Evolutionary conservation across 495 filamentous ascomycete species (phyloP), one percentile per base, ranked within the genome.

Genomic region (Penicillium herquei): DNA sequence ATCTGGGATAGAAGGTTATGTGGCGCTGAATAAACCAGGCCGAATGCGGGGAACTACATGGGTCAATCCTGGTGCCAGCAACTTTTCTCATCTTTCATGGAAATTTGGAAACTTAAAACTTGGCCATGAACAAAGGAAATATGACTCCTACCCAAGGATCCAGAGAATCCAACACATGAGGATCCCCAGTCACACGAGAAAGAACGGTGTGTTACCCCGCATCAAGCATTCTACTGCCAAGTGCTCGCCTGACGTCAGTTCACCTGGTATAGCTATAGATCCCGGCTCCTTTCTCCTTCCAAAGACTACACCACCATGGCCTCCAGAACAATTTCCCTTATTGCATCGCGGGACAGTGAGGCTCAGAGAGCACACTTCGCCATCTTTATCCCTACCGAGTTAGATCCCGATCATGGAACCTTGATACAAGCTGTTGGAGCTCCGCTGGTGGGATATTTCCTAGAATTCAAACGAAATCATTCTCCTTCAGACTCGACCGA

Each of bases 341-440:
- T 71, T 18, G 44, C 61, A 5, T 68, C 49, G 18, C 59, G 63
- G 5, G 58, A 67, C 49, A 46, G 47, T 18, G 43, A 57, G 6
- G 44, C 39, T 18, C 69, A 71, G 53, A 52, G 69, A 26, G 60
- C 70, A 6, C 70, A 74, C 51, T 74, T 70, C 42, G 58, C 69
- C 1, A 65, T 74, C 39, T 74, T 67, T 47, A 62, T 74, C 45
- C 69, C 70, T 14, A 56, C 57, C 12, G 57, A 54, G 8, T 14
- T 32, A 10, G 42, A 60, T 12, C 44, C 52, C 32, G 51, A 52
- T 0, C 39, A 34, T 26, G 67, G 69, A 18, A 69, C 61, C n/a
- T 12, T 69, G 32, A 74, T 74, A 16, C 57, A 72, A 33, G 70
- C 66, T 8, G 53, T 69, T 21, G 69, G 69, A 11, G 63, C 69